Evolutionary conservation across 2,329 filamentous ascomycete species (phyloP).

Genomic region (Fusarium sp.): DNA sequence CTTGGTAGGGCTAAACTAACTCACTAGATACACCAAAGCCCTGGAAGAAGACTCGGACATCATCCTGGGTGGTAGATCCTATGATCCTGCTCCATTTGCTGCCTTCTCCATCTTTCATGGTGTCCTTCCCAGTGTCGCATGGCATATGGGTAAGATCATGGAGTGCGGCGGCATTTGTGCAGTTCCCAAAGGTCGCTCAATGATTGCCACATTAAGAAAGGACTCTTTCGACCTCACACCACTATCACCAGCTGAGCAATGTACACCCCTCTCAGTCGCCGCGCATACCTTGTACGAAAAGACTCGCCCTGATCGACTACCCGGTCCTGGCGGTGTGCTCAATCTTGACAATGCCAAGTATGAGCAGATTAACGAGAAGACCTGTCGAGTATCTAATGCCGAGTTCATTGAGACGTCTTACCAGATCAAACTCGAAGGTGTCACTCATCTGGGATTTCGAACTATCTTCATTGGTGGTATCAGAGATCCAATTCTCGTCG

Average conservation of each 20-base stretch:
- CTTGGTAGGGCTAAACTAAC: not conserved
- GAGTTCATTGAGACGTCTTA: conserved; percentile 58
- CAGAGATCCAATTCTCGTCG: conserved; percentile 63
- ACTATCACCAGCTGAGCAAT: conserved; percentile 56
- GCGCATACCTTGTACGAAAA: conserved; percentile 70
- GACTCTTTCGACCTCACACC: conserved; percentile 65
- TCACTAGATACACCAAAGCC: conserved; percentile 42
- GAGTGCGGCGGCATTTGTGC: conserved; percentile 66
- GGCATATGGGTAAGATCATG: conserved; percentile 70
- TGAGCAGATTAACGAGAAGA: conserved; percentile 54
- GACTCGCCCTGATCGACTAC: conserved; percentile 63
- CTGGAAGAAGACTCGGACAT: conserved; percentile 47
- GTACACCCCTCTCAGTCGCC: conserved; percentile 64
- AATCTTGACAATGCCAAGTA: conserved; percentile 60
- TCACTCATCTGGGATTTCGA: conserved; percentile 59
- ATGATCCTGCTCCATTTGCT: conserved; percentile 59
- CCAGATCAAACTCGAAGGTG: conserved; percentile 66
- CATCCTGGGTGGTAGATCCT: conserved; percentile 54
- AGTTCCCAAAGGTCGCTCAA: conserved; percentile 61
- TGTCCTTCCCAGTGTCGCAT: conserved; percentile 53
- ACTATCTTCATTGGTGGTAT: conserved; percentile 63
- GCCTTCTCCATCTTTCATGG: conserved; percentile 56
- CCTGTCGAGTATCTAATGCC: conserved; percentile 59
- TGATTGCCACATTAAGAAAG: conserved; percentile 58
- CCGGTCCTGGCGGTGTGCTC: conserved; percentile 65